A percentile compares a stretch with the other conserved stretches of the same genome.
These are phyloP conservation scores for Balamuthia mandrillaris DNA, from an alignment of 208 protist genomes.

Conservation along the genomic window DNA sequence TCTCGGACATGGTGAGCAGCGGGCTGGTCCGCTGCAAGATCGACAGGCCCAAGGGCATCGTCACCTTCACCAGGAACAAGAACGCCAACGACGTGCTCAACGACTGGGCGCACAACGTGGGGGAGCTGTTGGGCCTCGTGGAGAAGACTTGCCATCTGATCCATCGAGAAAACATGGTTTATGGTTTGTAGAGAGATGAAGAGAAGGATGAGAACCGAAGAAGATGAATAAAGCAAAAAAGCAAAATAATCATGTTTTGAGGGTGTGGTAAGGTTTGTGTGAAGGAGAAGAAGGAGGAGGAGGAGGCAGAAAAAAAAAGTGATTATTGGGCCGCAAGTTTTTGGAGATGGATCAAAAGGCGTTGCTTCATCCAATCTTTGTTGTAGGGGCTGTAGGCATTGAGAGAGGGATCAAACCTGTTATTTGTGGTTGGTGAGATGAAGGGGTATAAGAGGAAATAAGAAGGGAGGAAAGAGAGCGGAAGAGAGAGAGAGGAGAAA, in stretches of 20 bases:
- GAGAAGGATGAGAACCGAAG: neutral
- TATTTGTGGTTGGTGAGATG: neutral
- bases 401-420: constrained; percentile 16
- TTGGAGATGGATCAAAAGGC: constrained; percentile 44
- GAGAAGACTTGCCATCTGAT: constrained; percentile 90
- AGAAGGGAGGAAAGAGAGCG: too few relatives aligned
- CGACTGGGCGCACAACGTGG: constrained; percentile 81
- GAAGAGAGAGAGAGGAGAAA: neutral
- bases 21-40: constrained; percentile 88
- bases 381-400: constrained; percentile 54
- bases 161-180: constrained; percentile 86
- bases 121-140: constrained; percentile 80
- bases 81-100: constrained; percentile 82
- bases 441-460: too few relatives aligned
- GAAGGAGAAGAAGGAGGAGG: too few relatives aligned
- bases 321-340: constrained; percentile 55
- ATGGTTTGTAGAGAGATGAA: constrained; percentile 48
- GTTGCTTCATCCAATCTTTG: constrained; percentile 57
- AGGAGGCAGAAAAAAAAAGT: too few relatives aligned
- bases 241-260: neutral
- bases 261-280: too few relatives aligned
- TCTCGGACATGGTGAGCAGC: constrained; percentile 85
- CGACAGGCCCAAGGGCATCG: constrained; percentile 85
- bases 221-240: neutral
- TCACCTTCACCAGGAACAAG: constrained; percentile 83